These are phyloP conservation scores for Aspergillus amoenus DNA, from an alignment of 2,329 filamentous ascomycete species.

Conservation along the genomic window DNA sequence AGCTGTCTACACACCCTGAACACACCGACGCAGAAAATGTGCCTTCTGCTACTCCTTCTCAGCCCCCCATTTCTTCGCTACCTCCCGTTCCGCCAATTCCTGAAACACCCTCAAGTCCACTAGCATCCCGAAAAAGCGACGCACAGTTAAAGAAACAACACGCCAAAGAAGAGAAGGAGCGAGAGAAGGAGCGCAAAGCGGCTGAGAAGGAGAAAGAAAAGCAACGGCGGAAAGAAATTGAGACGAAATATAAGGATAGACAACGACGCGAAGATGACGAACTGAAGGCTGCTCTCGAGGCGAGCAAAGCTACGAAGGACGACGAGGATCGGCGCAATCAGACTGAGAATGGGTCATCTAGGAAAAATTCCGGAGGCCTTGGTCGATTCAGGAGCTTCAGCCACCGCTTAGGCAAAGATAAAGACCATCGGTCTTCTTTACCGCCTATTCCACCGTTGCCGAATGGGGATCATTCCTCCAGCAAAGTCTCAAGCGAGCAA, in stretches of 20 bases:
- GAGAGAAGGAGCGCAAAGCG: constrained; percentile 58
- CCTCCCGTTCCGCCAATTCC: constrained; percentile 33
- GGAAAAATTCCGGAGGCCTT: constrained; percentile 48
- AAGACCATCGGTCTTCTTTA: constrained; percentile 34
- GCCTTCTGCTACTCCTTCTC: constrained; percentile 13
- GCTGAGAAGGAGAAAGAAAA: constrained; percentile 49
- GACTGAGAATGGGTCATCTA: constrained; percentile 40
- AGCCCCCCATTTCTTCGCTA: constrained; percentile 17
- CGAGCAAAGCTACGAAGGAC: constrained; percentile 62
- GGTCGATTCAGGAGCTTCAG: constrained; percentile 76
- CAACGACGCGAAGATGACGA: constrained; percentile 59
- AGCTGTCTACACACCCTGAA: constrained; percentile 46
- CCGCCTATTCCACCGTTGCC: constrained; percentile 25
- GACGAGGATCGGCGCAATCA: constrained; percentile 49
- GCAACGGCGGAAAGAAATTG: constrained; percentile 58
- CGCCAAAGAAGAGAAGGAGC: constrained; percentile 58
- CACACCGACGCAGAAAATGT: constrained; percentile 25
- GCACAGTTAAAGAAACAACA: constrained; percentile 68
- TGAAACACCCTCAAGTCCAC: constrained; percentile 30
- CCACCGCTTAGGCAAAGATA: constrained; percentile 59
- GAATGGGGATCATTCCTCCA: constrained; percentile 18
- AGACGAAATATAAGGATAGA: constrained; percentile 51
- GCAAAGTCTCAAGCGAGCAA: constrained; percentile 14
- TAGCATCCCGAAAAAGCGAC: constrained; percentile 60
- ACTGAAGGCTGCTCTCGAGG: constrained; percentile 62